Evolutionary conservation across 2,329 filamentous ascomycete species (phyloP), one percentile per base, ranked within the genome.

Genomic region (Aspergillus sp.): DNA sequence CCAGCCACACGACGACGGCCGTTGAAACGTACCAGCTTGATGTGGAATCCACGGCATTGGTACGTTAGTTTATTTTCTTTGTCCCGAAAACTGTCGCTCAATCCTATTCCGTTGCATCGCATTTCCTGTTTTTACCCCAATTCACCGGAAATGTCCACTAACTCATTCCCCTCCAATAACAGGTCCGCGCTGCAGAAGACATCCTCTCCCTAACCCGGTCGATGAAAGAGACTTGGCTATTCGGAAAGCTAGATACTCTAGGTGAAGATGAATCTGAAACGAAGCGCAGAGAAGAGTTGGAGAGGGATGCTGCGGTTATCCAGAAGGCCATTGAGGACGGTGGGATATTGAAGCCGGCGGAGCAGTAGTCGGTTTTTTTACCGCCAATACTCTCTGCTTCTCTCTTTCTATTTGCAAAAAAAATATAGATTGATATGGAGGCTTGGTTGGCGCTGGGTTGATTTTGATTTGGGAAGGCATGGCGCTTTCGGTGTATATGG

Each of bases 161-260:
- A 13, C n/a, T 13, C 8, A 34, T 34, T 40, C 7, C 13, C 12
- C 3, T 30, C 19, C 3, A 13, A 37, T 4, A 5, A 12, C 15
- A 84, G 84, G 81, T 87, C 61, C 82, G 83, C 56, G 81, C 83
- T 1, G 82, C 83, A 13, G 86, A 89, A 73, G 85, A 88, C 54
- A 76, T 87, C 11, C 78, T 86, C 57, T 79, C 80, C 12, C 70
- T 89, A 13, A 86, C 84, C 24, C 81, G 86, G 20, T 79, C 82
- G 24, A 77, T 89, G 73, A 87, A 89, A 68, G 86, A 89, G 67
- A 77, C 85, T 20, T 89, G 86, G 86, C 75, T 88, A 5, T 88
- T 87, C 64, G 86, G 86, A 3, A 83, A 84, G 57, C 76, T 89
- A 44, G 80, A 87, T 56, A 86, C 84, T 0, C 68, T 87, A 2